phyloP scores from a whole-genome alignment of 495 filamentous ascomycete genomes.

The Aspergillus haitiensis region DNA sequence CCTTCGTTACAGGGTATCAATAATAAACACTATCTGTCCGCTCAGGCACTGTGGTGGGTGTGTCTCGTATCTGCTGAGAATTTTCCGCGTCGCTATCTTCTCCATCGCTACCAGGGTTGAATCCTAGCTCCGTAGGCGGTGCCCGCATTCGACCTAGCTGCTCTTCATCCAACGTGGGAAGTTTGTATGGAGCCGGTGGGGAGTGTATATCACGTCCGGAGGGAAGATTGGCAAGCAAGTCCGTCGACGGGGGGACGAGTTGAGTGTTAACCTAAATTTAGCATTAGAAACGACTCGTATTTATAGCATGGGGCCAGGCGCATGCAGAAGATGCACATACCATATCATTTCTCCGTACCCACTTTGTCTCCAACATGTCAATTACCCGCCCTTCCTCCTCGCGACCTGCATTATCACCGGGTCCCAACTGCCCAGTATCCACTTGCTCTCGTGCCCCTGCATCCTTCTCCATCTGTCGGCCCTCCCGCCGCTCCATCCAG shows the following conservation, averaged over 20 bases:
- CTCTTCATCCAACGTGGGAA: conserved; percentile 56
- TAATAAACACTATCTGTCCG: conserved; percentile 48
- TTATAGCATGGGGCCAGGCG: background rate
- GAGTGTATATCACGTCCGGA: conserved; percentile 84
- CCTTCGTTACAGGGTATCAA: conserved; percentile 42
- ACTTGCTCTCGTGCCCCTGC: conserved; percentile 49
- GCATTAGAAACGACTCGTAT: background rate
- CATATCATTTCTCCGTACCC: conserved; percentile 90
- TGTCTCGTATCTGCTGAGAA: conserved; percentile 30
- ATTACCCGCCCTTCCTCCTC: conserved; percentile 83
- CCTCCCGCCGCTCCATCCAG: conserved; percentile 51
- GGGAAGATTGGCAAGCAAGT: conserved; percentile 73
- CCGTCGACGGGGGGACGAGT: conserved; percentile 64
- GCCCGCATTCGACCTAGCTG: conserved; percentile 52
- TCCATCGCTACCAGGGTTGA: conserved; percentile 36
- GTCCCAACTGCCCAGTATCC: conserved; percentile 64
- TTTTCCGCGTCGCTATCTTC: conserved; percentile 50
- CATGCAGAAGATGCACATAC: conserved; percentile 49
- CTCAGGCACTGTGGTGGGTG: conserved; percentile 46
- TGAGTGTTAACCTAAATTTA: conserved; percentile 72
- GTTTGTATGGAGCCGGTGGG: conserved; percentile 57
- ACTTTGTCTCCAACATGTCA: conserved; percentile 84
- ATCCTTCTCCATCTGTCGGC: conserved; percentile 68
- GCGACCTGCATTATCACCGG: conserved; percentile 81
- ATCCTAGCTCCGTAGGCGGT: conserved; percentile 41